Evolutionary conservation across 306 rosid genomes (phyloP), one percentile per base, ranked within the genome.

Genomic region (Inga oerstediana): DNA sequence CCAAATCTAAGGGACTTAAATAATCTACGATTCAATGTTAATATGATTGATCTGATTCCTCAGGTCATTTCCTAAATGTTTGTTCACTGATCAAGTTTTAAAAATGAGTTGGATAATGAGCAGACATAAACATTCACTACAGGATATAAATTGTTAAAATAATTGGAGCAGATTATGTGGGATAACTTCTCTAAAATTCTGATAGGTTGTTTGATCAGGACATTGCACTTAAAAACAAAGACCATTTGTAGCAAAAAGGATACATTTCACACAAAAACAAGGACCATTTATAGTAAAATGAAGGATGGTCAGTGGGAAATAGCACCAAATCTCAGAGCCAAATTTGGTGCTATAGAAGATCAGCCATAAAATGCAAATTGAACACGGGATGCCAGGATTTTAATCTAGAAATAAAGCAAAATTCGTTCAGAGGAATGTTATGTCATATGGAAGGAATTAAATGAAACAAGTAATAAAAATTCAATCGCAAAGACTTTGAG

Each of bases 191-290:
- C 39, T 72, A 43, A 3, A 32, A 72, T 48, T 16, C 10, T 19
- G 17, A 22, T n/a, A 32, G 9, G 13, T 1, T 52, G 46, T 73
- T 59, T 70, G 71, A 81, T 34, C 74, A 73, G 52, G 75, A 49
- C 32, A 74, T 74, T 52, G 70, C 35, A 46, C 84, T 43, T 39
- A 71, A 51, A 80, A 48, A 61, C 68, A 32, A 64, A 82, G 71
- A 82, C 58, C n/a, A 15, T 52, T 52, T 13, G 52, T 12, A 48
- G 52, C 0, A 48, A 48, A 13, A 48, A 48, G 17, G 54, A 49
- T 49, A 49, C 17, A 49, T 48, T 48, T 0, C 52, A 48, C 52
- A 12, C 13, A 48, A 48, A 48, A 48, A 48, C 4, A 48, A 48
- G 13, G 54, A 48, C 16, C 5, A 48, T 13, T 48, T 56, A 46